Evolutionary conservation across 768 basidiomycete genomes (phyloP), one percentile per base, ranked within the genome.

Genomic region (Suillus clintonianus): DNA sequence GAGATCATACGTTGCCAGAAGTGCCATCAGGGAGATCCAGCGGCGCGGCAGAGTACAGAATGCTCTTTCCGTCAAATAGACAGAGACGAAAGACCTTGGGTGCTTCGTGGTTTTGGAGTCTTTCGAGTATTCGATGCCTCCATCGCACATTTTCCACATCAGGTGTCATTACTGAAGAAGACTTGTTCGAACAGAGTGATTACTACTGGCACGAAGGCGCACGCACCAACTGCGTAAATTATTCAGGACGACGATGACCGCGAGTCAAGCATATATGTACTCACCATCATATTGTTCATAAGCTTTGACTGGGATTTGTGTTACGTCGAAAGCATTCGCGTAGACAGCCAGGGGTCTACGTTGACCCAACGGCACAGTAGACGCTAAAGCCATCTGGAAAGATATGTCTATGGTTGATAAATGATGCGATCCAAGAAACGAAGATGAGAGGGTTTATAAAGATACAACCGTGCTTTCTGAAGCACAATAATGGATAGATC

Each of bases 51-150:
- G 81, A 73, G 48, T 82, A 86, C 0, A 82, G 68, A 1, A 85
- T 79, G 0, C 76, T 74, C 17, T 75, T 75, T 1, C 84, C 80
- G 61, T 86, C 85, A 62, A 82, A 86, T 9, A 86, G 67, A 11
- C 77, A 73, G 14, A 76, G 78, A 0, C 82, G 82, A 65, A 86
- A 86, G 4, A 78, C 19, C 0, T 57, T 60, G 0, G 83, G 79
- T 0, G 76, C 74, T 0, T 78, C 68, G 0, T 70, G 70, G 14
- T 71, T 78, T 58, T 85, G 84, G 0, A 86, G 72, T 17, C 73
- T 68, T 62, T 76, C 71, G 3, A 76, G 62, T 14, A 73, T 34
- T 4, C 74, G 76, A 55, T 76, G 73, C 59, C 75, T 77, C 24
- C 68, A 69, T n/a, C 68, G 72, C 30, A 68, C 0, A 1, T 22